These are phyloP conservation scores for Russula ochroleuca DNA, from an alignment of 768 basidiomycete species.

Conservation along the genomic window DNA sequence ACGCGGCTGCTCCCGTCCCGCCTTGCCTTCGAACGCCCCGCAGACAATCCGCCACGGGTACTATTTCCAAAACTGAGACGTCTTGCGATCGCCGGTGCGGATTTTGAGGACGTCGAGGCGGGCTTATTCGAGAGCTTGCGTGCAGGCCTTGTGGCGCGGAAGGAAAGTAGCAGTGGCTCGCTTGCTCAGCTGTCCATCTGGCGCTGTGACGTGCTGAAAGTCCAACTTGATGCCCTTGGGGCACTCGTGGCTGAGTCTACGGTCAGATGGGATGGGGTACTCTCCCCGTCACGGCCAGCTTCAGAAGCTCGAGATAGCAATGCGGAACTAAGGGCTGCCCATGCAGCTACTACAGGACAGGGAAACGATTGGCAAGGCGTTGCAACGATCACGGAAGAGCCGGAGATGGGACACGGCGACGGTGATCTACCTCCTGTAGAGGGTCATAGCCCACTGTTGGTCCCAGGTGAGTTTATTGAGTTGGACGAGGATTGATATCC, in stretches of 20 bases:
- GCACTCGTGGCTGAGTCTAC: constrained; percentile 18
- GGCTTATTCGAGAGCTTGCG: constrained; percentile 18
- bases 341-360: neutral
- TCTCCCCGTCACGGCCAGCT: neutral
- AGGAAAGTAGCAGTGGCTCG: neutral
- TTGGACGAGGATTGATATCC: constrained; percentile 7
- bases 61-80: constrained; percentile 17
- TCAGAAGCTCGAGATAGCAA: constrained; percentile 8
- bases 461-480: neutral
- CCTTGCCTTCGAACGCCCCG: constrained; percentile 11
- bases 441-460: constrained; percentile 6
- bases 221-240: constrained; percentile 15
- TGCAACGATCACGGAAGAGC: constrained; percentile 5
- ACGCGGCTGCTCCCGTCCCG: constrained; percentile 15
- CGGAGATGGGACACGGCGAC: constrained; percentile 3
- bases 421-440: neutral
- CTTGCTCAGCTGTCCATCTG: constrained; percentile 14
- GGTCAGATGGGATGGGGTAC: constrained; percentile 19
- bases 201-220: constrained; percentile 22
- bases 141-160: constrained; percentile 15
- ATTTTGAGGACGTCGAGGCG: constrained; percentile 7
- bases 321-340: neutral
- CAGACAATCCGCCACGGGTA: neutral
- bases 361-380: constrained; percentile 1
- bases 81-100: constrained; percentile 15